Evolutionary conservation across 2,329 filamentous ascomycete species (phyloP).

Genomic region (Elsinoe fawcettii): DNA sequence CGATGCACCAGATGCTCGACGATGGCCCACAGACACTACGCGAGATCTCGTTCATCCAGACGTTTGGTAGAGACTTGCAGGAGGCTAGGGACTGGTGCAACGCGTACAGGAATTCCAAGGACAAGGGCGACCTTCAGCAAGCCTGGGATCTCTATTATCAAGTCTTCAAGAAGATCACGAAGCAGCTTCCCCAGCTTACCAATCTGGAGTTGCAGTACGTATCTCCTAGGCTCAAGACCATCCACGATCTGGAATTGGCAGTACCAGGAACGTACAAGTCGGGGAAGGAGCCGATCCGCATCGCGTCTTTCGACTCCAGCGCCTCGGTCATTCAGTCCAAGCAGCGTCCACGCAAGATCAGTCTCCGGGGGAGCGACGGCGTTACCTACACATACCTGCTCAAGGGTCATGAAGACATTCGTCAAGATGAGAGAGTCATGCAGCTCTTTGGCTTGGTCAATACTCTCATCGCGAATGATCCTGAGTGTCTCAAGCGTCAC

Average conservation of each 20-base stretch:
- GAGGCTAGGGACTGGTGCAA: conserved; percentile 96
- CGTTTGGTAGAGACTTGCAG: conserved; percentile 88
- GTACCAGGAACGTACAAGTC: conserved; percentile 94
- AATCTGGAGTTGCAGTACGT: conserved; percentile 93
- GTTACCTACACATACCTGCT: conserved; percentile 78
- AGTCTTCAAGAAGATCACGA: conserved; percentile 89
- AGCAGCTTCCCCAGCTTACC: conserved; percentile 87
- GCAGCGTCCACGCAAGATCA: conserved; percentile 85
- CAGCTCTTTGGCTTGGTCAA: conserved; percentile 97
- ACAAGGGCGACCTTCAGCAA: conserved; percentile 91
- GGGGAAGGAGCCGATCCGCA: conserved; percentile 69
- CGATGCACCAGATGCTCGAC: conserved; percentile 75
- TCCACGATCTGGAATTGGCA: conserved; percentile 78
- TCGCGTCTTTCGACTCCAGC: conserved; percentile 81
- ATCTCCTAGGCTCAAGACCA: conserved; percentile 82
- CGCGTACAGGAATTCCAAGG: conserved; percentile 79
- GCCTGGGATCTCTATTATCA: conserved; percentile 99
- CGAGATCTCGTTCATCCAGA: conserved; percentile 95
- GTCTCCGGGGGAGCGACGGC: conserved; percentile 81
- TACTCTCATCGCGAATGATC: conserved; percentile 85
- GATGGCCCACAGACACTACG: conserved; percentile 80
- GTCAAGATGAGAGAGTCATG: conserved; percentile 98
- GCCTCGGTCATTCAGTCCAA: conserved; percentile 94
- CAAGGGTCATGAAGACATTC: conserved; percentile 99
- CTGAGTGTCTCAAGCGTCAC: conserved; percentile 94